Percentiles rank a stretch among this genome's conserved stretches.
These are phyloP conservation scores for Lophiostoma macrostomum DNA, from an alignment of 495 filamentous ascomycete genomes.

Conservation along the genomic window DNA sequence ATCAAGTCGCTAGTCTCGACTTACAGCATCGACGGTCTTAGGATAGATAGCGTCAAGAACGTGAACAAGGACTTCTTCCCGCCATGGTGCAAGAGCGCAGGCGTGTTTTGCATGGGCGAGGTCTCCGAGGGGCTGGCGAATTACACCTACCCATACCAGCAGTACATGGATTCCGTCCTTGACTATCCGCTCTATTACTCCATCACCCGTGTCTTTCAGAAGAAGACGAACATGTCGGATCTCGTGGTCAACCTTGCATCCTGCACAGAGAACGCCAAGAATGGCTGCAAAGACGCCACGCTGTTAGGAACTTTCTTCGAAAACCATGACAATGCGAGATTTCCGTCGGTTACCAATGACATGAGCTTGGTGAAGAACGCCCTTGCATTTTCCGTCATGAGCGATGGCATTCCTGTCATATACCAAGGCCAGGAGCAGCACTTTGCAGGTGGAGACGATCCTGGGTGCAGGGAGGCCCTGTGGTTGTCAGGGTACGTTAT, in stretches of 20 bases:
- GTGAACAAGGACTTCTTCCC: slow-evolving; percentile 67
- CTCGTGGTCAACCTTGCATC: background rate
- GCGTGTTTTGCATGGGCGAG: slow-evolving; percentile 69
- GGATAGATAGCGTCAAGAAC: slow-evolving; percentile 69
- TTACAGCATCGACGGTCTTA: slow-evolving; percentile 67
- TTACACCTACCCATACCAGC: slow-evolving; percentile 62
- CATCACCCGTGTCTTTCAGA: slow-evolving; percentile 60
- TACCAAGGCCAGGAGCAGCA: slow-evolving; percentile 71
- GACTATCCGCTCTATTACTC: slow-evolving; percentile 70
- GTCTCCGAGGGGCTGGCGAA: slow-evolving; percentile 59
- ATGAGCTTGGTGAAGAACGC: slow-evolving; percentile 60
- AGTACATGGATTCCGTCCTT: slow-evolving; percentile 56
- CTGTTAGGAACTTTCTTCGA: slow-evolving; percentile 69
- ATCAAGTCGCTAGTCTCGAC: slow-evolving; percentile 56
- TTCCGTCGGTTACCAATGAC: slow-evolving; percentile 56
- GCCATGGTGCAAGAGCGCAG: slow-evolving; percentile 59
- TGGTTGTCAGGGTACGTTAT: slow-evolving; percentile 50
- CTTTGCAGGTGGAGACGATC: slow-evolving; percentile 54
- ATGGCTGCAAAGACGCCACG: slow-evolving; percentile 47
- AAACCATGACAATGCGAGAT: slow-evolving; percentile 72
- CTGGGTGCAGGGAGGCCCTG: slow-evolving; percentile 65
- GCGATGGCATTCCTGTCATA: slow-evolving; percentile 61
- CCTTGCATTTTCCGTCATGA: slow-evolving; percentile 65
- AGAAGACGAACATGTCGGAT: slow-evolving; percentile 38
- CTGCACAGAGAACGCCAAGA: background rate